Evolutionary conservation across 2,329 filamentous ascomycete genomes (phyloP), one percentile per base, ranked within the genome.

Genomic region (Zopfia rhizophila): DNA sequence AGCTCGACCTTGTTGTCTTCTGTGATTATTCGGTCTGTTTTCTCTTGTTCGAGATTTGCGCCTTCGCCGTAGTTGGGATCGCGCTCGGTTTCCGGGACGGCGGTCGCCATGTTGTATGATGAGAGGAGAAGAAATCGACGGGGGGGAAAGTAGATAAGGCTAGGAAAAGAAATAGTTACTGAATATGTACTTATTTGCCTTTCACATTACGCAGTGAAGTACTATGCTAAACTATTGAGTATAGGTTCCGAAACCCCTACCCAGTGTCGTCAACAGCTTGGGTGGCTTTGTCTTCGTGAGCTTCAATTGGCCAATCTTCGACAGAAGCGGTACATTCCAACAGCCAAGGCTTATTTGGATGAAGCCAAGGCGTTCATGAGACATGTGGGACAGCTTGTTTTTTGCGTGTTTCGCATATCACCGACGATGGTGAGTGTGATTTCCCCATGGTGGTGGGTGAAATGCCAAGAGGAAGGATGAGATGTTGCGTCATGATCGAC

Each of bases 1-100:
- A 78, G 63, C 38, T 47, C 67, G 54, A 37, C 11, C 39, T 66
- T 68, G n/a, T n/a, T n/a, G 29, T 65, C 61, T 14, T 60, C 59
- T 27, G 57, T 51, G 38, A 63, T 41, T 22, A 62, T 51, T 18
- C 58, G 55, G 22, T 61, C 50, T n/a, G 51, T 55, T 22, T 59
- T 51, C 25, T 58, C 48, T 33, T 56, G 39, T 8, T 55, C 23
- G 16, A 55, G 19, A 13, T 48, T 38, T 32, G 45, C 22, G 25
- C 53, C 55, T 28, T 65, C 42, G 35, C 51, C 56, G 33, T 53
- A 50, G 29, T 57, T 55, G 10, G 55, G 57, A 30, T 60, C 51
- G 21, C 51, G 51, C 27, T 58, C 56, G 13, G 63, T 60, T 33
- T 66, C 61, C 3, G 60, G 60, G 8, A 64, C 59, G 25, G 35